phyloP scores from a whole-genome alignment of 176 grass and related monocot species.

The Saccharum officinarum region DNA sequence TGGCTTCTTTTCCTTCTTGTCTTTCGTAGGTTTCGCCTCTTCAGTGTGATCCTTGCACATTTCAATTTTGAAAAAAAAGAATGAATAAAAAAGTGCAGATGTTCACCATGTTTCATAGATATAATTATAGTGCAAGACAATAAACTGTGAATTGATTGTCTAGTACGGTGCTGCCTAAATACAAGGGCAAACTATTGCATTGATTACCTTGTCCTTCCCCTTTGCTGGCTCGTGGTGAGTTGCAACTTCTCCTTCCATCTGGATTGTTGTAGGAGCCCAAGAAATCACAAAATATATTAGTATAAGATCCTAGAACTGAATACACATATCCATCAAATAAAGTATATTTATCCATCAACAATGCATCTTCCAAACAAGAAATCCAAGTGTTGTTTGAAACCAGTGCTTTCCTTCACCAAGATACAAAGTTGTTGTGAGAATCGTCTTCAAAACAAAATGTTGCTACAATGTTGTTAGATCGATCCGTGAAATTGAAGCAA shows the following conservation, averaged over 20 bases:
- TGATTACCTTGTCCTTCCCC: conserved; percentile 23
- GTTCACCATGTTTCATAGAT: background rate
- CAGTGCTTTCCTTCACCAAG: conserved; percentile 16
- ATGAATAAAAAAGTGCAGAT: background rate
- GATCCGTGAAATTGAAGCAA: background rate
- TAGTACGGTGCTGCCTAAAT: background rate
- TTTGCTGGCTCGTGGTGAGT: conserved; percentile 9
- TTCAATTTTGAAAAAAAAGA: background rate
- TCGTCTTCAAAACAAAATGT: background rate
- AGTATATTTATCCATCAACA: background rate
- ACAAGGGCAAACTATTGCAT: background rate
- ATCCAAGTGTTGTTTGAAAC: background rate
- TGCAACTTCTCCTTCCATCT: conserved; percentile 45
- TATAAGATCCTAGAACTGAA: background rate
- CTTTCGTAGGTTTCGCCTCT: conserved; percentile 20
- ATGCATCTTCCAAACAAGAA: background rate
- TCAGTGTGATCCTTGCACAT: conserved; percentile 15
- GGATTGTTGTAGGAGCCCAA: conserved; percentile 1
- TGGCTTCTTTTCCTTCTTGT: conserved; percentile 41
- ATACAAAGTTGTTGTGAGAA: background rate
- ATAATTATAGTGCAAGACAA: background rate
- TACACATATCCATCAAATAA: background rate
- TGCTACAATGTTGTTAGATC: background rate
- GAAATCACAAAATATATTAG: background rate
- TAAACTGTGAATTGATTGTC: background rate